These are phyloP conservation scores for Trichoderma breve DNA, from an alignment of 2,329 filamentous ascomycete species.

Conservation along the genomic window DNA sequence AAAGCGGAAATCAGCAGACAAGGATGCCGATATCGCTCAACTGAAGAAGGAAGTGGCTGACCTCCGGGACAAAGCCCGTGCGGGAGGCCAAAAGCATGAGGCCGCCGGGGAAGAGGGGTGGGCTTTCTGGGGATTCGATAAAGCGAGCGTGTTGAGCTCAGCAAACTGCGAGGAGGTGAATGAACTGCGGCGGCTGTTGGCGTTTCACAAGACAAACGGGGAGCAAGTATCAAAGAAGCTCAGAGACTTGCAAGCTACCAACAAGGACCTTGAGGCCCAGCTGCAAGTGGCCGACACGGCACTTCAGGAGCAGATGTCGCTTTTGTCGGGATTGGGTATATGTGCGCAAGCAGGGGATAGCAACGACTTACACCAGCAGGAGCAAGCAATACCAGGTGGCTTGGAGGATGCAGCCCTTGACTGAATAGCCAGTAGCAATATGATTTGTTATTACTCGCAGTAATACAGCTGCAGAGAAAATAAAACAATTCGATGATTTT, in stretches of 20 bases:
- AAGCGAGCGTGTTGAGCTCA: background rate
- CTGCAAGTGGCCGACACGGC: background rate
- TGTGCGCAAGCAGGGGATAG: background rate
- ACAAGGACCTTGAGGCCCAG: constrained; percentile 3
- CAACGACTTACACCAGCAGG: background rate
- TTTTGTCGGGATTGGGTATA: background rate
- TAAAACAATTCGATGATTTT: background rate
- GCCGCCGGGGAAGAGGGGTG: background rate
- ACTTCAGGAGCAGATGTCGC: background rate
- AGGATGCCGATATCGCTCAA: background rate
- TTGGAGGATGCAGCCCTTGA: background rate
- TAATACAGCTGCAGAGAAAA: rapidly evolving
- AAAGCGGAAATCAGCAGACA: background rate
- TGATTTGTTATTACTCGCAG: background rate
- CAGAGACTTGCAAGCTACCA: constrained; percentile 2
- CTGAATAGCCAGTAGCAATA: background rate
- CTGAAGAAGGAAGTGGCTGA: background rate
- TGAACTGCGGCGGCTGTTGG: constrained; percentile 5
- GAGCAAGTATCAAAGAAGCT: constrained; percentile 3
- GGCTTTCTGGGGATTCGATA: background rate
- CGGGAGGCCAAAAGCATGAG: background rate
- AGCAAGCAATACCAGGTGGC: background rate
- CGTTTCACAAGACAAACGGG: constrained; percentile 12
- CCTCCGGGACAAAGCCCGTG: background rate
- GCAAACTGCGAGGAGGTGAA: background rate